These are phyloP conservation scores for Huntiella bhutanensis DNA, from an alignment of 2,329 filamentous ascomycete genomes.

Conservation along the genomic window DNA sequence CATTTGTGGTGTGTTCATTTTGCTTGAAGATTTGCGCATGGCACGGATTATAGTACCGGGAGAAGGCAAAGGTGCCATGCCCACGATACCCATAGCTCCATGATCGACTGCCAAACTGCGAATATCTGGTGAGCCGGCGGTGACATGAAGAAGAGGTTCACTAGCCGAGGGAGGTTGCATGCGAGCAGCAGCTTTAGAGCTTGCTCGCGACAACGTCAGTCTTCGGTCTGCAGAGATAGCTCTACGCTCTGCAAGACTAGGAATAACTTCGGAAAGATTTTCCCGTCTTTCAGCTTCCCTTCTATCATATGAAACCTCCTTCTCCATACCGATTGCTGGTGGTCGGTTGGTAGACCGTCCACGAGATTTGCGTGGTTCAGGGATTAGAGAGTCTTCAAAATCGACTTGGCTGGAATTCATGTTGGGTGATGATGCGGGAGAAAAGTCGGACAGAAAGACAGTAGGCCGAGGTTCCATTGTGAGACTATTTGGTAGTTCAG, in stretches of 20 bases:
- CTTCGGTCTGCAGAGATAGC: constrained; percentile 47
- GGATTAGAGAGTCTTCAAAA: background rate
- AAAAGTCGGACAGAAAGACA: constrained; percentile 3
- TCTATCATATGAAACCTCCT: constrained; percentile 60
- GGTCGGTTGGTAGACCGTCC: background rate
- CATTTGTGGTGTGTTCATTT: background rate
- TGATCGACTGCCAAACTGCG: background rate
- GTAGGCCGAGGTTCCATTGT: background rate
- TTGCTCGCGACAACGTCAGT: constrained; percentile 17
- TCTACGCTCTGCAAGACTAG: constrained; percentile 47
- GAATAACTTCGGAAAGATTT: constrained; percentile 47
- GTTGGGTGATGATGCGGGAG: background rate
- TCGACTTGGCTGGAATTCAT: background rate
- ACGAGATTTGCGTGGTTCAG: background rate
- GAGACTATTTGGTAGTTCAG: background rate
- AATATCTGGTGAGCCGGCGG: background rate
- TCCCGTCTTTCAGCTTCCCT: constrained; percentile 66
- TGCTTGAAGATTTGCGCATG: background rate
- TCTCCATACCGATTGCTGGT: constrained; percentile 39
- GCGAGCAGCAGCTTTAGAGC: constrained; percentile 14
- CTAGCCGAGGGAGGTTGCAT: constrained; percentile 24
- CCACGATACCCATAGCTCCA: background rate
- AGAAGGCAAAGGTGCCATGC: background rate
- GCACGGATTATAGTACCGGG: background rate
- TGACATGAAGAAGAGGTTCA: constrained; percentile 24